phyloP scores from a whole-genome alignment of 106 monocot species.

The Ottelia alismoides region DNA sequence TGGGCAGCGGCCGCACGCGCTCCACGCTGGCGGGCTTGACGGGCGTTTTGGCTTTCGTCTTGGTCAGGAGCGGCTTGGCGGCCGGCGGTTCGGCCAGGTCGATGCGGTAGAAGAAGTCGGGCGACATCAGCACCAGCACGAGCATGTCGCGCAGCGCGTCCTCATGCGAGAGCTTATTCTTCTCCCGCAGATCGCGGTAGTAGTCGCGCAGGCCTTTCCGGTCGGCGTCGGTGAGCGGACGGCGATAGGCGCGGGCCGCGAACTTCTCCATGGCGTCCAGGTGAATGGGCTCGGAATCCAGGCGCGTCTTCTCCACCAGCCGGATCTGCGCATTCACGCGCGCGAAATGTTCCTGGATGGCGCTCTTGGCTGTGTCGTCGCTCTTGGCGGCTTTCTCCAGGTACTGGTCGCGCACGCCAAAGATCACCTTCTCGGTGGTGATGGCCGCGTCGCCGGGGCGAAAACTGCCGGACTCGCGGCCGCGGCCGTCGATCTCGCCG shows the following conservation, averaged over 20 bases:
- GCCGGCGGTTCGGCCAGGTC: neutral
- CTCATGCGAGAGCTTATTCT: neutral
- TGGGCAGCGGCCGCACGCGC: neutral
- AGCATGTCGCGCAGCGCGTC: neutral
- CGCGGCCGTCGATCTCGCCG: neutral
- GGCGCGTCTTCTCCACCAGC: neutral
- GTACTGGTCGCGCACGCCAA: neutral
- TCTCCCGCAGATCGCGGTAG: neutral
- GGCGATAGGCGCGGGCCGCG: neutral
- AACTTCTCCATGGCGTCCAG: neutral
- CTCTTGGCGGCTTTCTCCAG: neutral
- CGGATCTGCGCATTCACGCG: neutral
- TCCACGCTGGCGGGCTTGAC: too few species aligned
- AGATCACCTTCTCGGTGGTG: neutral
- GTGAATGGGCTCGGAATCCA: neutral
- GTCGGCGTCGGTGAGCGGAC: neutral
- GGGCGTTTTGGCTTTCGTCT: neutral
- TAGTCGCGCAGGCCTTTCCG: neutral
- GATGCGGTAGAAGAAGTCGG: neutral
- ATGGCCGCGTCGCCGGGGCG: neutral
- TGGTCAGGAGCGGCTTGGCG: neutral
- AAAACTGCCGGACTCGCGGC: neutral
- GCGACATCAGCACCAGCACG: neutral
- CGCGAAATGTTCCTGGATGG: neutral
- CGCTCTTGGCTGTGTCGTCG: neutral